Evolutionary conservation across 495 filamentous ascomycete species (phyloP), one percentile per base, ranked within the genome.

Genomic region (Podospora comata): DNA sequence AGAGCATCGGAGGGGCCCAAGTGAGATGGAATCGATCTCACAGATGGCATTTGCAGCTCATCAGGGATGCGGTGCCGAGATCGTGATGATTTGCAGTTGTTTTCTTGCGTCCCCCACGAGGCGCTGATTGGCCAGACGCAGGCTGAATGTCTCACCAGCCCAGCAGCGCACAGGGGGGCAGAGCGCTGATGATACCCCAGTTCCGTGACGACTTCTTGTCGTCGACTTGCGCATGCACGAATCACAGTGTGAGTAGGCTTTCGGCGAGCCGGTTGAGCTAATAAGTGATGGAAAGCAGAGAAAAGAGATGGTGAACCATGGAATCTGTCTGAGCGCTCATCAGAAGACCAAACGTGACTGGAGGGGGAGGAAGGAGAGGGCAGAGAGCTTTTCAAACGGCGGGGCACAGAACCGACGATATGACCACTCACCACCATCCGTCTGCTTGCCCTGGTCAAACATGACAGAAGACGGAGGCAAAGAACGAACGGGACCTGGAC

Each of bases 131-230:
- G 55, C 18, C 55, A 26, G 19, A 19, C 6, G 55, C 23, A 20
- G 39, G 0, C 39, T 13, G 39, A 18, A 48, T 48, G 39, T 48
- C 39, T 48, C 39, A 48, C 9, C 39, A 13, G 39, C 5, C 5
- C 39, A 48, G 39, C 0, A 48, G 39, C 13, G 55, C 55, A 58
- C 55, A 58, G 54, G 54, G 54, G 55, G 55, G 55, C 55, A 58
- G 55, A 58, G 54, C 23, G 55, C 55, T 58, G 55, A 58, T 26
- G 39, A 48, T 48, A 48, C 18, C 55, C 55, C 5, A 58, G 55
- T 58, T n/a, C 55, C 55, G 55, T 58, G 55, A 58, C 23, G 55
- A 20, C 55, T 58, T 58, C 55, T 58, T 20, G 23, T 19, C 55
- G 4, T 58, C 18, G 19, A 26, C 55, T 26, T 11, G 39, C 39